Evolutionary conservation across 2,329 filamentous ascomycete species (phyloP).

Genomic region (Rutstroemia sp.): DNA sequence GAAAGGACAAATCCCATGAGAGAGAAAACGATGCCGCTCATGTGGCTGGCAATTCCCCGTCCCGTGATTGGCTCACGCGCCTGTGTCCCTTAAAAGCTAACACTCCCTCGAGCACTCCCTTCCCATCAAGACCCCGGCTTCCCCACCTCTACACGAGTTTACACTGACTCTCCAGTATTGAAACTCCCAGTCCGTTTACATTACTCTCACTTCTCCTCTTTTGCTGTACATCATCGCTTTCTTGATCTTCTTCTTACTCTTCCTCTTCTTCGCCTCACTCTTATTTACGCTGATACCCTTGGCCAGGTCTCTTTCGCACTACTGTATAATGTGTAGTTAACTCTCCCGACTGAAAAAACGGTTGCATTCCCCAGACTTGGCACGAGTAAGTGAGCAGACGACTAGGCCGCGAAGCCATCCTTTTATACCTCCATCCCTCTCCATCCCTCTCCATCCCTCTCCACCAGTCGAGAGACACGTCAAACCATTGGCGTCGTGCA

Average conservation of each 20-base stretch:
- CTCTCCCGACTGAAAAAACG: not conserved
- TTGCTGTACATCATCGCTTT: not conserved
- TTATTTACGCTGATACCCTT: not conserved
- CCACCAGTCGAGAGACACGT: not conserved
- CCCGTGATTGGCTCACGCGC: no score
- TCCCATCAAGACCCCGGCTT: no score
- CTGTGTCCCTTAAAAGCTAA: no score
- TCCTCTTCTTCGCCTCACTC: not conserved
- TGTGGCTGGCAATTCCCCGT: no score
- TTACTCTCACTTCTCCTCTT: not conserved
- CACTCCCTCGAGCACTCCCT: no score
- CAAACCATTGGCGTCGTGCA: not conserved
- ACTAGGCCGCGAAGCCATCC: no score
- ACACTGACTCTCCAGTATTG: no score
- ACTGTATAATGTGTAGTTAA: not conserved
- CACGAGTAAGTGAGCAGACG: not conserved
- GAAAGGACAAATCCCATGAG: not conserved
- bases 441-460: not conserved
- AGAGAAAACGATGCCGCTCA: no score
- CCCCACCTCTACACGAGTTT: no score
- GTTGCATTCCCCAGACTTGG: not conserved
- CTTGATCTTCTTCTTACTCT: not conserved
- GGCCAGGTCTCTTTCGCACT: not conserved
- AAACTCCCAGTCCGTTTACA: no score
- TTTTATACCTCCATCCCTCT: not conserved